Percentiles rank a stretch among this genome's conserved stretches.
These are phyloP conservation scores for Prillingera fragicola DNA, from an alignment of 1,284 basidiomycete species.

Conservation along the genomic window DNA sequence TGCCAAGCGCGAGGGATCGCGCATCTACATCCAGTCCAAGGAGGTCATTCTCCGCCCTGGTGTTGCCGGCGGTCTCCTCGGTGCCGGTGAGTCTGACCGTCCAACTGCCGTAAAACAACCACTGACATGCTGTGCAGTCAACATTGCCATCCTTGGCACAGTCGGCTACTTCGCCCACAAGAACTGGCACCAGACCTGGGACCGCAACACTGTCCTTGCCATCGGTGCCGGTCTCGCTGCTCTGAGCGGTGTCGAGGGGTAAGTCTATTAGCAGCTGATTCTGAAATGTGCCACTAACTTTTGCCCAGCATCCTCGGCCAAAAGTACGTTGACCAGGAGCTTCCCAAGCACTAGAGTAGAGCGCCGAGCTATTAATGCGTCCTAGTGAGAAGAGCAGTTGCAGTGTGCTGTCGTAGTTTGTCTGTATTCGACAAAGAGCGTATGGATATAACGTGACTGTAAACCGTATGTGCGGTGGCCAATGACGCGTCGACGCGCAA, in stretches of 20 bases:
- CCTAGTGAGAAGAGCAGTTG: background rate
- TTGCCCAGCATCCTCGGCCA: slow-evolving; percentile 31
- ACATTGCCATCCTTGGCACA: slow-evolving; percentile 61
- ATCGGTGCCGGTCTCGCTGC: slow-evolving; percentile 61
- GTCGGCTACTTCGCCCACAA: slow-evolving; percentile 64
- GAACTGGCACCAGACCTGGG: slow-evolving; percentile 69
- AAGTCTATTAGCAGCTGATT: slow-evolving; percentile 29
- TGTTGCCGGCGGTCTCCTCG: slow-evolving; percentile 64
- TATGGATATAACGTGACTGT: too few species aligned
- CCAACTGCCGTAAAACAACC: background rate
- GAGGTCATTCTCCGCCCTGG: slow-evolving; percentile 63
- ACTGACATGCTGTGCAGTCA: slow-evolving; percentile 51
- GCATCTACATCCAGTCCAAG: slow-evolving; percentile 57
- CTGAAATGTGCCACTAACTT: background rate
- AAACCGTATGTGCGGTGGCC: too few species aligned
- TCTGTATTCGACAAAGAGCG: too few species aligned
- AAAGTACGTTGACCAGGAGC: slow-evolving; percentile 39
- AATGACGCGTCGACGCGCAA: too few species aligned
- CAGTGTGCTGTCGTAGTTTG: background rate
- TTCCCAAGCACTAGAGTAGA: slow-evolving; percentile 23
- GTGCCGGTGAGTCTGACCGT: slow-evolving; percentile 52
- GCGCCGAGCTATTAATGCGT: background rate
- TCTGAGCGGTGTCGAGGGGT: slow-evolving; percentile 68
- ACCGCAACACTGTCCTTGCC: slow-evolving; percentile 60
- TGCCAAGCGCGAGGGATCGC: slow-evolving; percentile 60